Conservation (phyloP, 2,329 filamentous ascomycete genomes). For the Amylocarpus encephaloides region DNA sequence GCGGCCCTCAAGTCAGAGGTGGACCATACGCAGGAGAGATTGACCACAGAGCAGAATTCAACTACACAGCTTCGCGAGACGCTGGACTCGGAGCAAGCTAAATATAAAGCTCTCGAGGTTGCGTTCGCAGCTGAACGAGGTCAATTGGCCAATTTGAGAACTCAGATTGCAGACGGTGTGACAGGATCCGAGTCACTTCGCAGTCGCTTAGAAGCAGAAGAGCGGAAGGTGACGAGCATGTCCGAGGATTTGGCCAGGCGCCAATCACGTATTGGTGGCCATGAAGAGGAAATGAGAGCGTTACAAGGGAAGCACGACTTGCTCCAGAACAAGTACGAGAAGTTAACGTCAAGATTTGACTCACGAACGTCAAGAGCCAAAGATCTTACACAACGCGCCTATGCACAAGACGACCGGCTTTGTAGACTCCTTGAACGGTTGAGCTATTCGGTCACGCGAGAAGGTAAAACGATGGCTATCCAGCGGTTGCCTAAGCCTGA, state of each 20-base stretch:
- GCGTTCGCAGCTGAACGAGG: slow-evolving; percentile 59
- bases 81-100: slow-evolving; percentile 48
- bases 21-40: slow-evolving; percentile 44
- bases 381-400: slow-evolving; percentile 78
- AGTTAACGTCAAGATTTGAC: slow-evolving; percentile 54
- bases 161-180: slow-evolving; percentile 73
- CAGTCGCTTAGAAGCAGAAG: slow-evolving; percentile 68
- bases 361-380: slow-evolving; percentile 67
- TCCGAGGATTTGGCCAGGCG: slow-evolving; percentile 65
- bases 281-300: slow-evolving; percentile 69
- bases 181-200: slow-evolving; percentile 75
- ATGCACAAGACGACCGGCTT: slow-evolving; percentile 78
- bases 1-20: slow-evolving; percentile 53
- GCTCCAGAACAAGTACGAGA: slow-evolving; percentile 45
- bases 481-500: slow-evolving; percentile 62
- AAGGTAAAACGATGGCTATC: slow-evolving; percentile 66
- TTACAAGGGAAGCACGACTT: slow-evolving; percentile 59
- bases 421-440: slow-evolving; percentile 76
- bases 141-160: slow-evolving; percentile 62
- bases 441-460: slow-evolving; percentile 73
- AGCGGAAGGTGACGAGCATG: slow-evolving; percentile 61
- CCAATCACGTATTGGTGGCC: slow-evolving; percentile 67
- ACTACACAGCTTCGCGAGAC: slow-evolving; percentile 48
- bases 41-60: slow-evolving; percentile 46
- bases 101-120: slow-evolving; percentile 45